These are phyloP conservation scores for Diaporthe eres DNA, from an alignment of 2,329 filamentous ascomycete genomes.

Conservation along the genomic window DNA sequence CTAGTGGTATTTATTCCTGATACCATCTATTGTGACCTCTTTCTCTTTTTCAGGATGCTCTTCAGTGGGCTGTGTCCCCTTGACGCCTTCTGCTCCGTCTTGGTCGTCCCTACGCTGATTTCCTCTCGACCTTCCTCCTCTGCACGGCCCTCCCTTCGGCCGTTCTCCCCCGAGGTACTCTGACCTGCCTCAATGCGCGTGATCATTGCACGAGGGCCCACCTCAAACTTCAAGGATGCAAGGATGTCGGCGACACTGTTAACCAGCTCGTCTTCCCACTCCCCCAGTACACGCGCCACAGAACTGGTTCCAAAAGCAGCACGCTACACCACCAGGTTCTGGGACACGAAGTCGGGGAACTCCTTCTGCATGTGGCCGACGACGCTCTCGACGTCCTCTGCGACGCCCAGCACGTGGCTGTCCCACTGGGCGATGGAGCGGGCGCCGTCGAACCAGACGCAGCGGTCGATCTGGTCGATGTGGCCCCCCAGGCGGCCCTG, in stretches of 20 bases:
- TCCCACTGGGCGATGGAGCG: conserved; percentile 90
- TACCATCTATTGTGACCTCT: background rate
- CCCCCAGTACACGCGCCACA: background rate
- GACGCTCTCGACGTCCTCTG: conserved; percentile 91
- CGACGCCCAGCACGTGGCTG: conserved; percentile 84
- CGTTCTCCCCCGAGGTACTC: background rate
- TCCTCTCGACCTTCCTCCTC: background rate
- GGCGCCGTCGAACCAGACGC: conserved; percentile 88
- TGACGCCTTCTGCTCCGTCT: background rate
- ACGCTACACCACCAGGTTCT: conserved; percentile 41
- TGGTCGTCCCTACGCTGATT: background rate
- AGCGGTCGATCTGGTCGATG: conserved; percentile 92
- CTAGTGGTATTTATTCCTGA: background rate
- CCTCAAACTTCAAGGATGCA: background rate
- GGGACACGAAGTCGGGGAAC: conserved; percentile 72
- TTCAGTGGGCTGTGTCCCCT: background rate
- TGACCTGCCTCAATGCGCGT: background rate
- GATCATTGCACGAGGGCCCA: background rate
- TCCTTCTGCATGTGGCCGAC: conserved; percentile 84
- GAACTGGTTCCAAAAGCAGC: too few species aligned
- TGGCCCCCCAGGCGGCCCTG: conserved; percentile 88
- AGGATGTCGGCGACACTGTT: background rate
- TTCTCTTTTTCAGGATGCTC: background rate
- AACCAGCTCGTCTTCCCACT: background rate
- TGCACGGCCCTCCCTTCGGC: background rate